Evolutionary conservation across 2,329 filamentous ascomycete species (phyloP), one percentile per base, ranked within the genome.

Genomic region (Pyrenophora teres): DNA sequence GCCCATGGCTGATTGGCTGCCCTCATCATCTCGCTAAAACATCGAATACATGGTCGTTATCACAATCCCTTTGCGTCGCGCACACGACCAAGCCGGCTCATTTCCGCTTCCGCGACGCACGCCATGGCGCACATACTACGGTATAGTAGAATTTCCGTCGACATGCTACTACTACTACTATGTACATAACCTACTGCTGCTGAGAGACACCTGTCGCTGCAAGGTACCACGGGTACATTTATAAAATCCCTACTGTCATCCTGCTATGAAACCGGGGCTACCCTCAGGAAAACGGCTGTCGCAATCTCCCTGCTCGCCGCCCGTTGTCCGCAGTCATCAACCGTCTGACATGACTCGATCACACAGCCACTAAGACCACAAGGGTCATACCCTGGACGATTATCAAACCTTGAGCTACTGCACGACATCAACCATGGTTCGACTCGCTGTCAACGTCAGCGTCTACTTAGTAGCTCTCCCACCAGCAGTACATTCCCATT

Each of bases 361-460:
- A 25, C 18, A 12, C n/a, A 47, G 36, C 35, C 49, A 37, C 36
- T 33, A 30, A 40, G 39, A 19, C 27, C 33, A 38, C 48, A 51
- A 36, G 43, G 31, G 18, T 40, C 27, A 31, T 33, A 37, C 48
- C 48, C 43, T 44, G 37, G 30, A 48, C 27, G 33, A 25, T 30
- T 30, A 41, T 47, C 40, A 54, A 36, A n/a, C 39, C 47, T 46
- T 23, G 33, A 32, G 36, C 35, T 52, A 43, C 52, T 56, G 52
- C 52, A 49, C 44, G 49, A 56, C 52, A 56, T 52, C 44, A 49
- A 52, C 40, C 40, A 46, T 54, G 48, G 48, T 52, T 47, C 38
- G 21, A 16, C 40, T 40, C 16, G 21, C 21, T 46, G 36, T 23
- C 40, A 37, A 33, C 8, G 25, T 27, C 31, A 18, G 13, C 44